Base-by-base conservation (phyloP, 1,284 basidiomycete genomes). In the Cystobasidium sp. region DNA sequence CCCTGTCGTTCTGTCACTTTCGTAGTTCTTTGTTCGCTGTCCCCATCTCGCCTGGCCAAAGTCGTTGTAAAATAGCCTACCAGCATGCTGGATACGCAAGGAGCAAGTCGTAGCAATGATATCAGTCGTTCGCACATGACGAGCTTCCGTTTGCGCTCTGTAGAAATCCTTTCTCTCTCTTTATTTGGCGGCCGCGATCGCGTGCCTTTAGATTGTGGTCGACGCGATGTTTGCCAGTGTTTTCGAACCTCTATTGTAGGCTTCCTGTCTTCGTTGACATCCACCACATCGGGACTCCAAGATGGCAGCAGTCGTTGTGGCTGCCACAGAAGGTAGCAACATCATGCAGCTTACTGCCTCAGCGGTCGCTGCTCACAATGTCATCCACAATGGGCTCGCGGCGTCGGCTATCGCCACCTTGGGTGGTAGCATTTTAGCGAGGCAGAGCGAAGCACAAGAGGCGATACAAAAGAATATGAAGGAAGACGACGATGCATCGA, bases 401-500 rank as follows among this genome's bases (percentile, higher is more conserved):
- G 5, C 56, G 12, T 59, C 56, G 31, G 31, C 31, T 31, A 31
- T 31, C 5, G 31, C 31, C 31, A 31, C 31, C 31, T 31, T 31
- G 31, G 31, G 31, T 31, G 31, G 31, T 5, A 31, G 31, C 31
- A 31, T 31, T 31, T 31, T 31, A 31, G 31, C 31, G 31, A 31
- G 18, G 39, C 37, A 59, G 37, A 43, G 53, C 24, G 18, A 9
- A 24, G 22, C 39, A n/a, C 6, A 41, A 10, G 12, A 6, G n/a
- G 37, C n/a, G 37, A 22, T 16, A 10, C 9, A 31, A 18, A 31
- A 22, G 37, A 0, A 49, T 49, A 1, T 12, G 18, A 41, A 14
- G 7, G 43, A 47, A 46, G 22, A 20, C 24, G 61, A 63, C 46
- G 44, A 47, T 6, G 44, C 56, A 18, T 69, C 68, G 8, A 69